These are phyloP conservation scores for Grigorovia yakushimaensis DNA, from an alignment of 805 yeast genomes.

Conservation along the genomic window DNA sequence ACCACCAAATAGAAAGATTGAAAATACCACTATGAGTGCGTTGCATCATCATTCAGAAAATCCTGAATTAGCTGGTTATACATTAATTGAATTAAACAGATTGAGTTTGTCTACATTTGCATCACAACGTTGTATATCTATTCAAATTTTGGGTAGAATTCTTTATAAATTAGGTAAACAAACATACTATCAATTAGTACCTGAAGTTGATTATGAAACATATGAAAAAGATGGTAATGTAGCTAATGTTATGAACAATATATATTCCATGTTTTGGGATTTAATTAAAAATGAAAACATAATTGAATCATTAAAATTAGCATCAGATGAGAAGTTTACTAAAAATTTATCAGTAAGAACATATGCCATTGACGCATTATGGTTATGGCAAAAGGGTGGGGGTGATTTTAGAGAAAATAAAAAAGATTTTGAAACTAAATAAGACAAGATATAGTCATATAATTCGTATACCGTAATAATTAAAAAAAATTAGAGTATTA, in stretches of 20 bases:
- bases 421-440: conserved; percentile 4
- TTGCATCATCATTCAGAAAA: conserved; percentile 86
- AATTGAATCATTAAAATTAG: conserved; percentile 54
- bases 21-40: conserved; percentile 51
- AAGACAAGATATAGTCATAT: conserved; percentile 6
- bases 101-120: conserved; percentile 69
- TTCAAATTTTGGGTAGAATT: conserved; percentile 79
- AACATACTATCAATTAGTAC: conserved; percentile 44
- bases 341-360: conserved; percentile 63
- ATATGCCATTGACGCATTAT: conserved; percentile 81
- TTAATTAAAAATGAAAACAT: conserved; percentile 52
- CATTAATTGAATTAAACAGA: conserved; percentile 71
- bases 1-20: conserved; percentile 41
- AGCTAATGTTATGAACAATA: conserved; percentile 28
- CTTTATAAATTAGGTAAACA: conserved; percentile 66
- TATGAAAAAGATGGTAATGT: conserved; percentile 33
- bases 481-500: too few species aligned
- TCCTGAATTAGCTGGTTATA: conserved; percentile 89
- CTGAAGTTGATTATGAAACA: conserved; percentile 34
- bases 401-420: conserved; percentile 25
- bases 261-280: conserved; percentile 53
- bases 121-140: conserved; percentile 79
- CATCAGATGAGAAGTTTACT: conserved; percentile 56
- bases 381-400: conserved; percentile 66
- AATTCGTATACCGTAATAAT: too few species aligned